Conservation (phyloP, 805 yeast genomes). For the Scheffersomyces stipitis region DNA sequence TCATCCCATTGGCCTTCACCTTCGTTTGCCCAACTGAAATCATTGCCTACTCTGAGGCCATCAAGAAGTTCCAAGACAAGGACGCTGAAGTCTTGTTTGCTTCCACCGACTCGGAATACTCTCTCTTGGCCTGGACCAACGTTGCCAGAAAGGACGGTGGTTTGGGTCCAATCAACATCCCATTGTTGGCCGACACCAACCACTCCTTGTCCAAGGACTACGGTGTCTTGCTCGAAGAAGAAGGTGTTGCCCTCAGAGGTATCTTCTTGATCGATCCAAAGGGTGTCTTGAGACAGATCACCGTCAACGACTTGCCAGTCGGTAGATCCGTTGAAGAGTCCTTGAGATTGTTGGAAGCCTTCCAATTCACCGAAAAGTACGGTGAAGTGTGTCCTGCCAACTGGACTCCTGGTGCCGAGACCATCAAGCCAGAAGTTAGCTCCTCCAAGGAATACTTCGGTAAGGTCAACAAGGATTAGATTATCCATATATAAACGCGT, state of each 20-base stretch:
- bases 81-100: slow-evolving; percentile 91
- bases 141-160: slow-evolving; percentile 97
- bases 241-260: slow-evolving; percentile 97
- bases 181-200: slow-evolving; percentile 95
- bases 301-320: slow-evolving; percentile 98
- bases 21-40: slow-evolving; percentile 99
- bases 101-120: slow-evolving; percentile 97
- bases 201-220: slow-evolving; percentile 92
- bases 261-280: slow-evolving; percentile 96
- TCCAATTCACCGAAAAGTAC: slow-evolving; percentile 98
- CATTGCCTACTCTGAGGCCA: slow-evolving; percentile 97
- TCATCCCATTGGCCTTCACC: slow-evolving; percentile 98
- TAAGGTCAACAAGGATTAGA: slow-evolving; percentile 54
- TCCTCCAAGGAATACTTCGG: slow-evolving; percentile 86
- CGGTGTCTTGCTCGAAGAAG: slow-evolving; percentile 97
- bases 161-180: slow-evolving; percentile 91
- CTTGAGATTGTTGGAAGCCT: slow-evolving; percentile 95
- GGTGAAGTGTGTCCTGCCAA: slow-evolving; percentile 99
- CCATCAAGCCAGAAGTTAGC: slow-evolving; percentile 86
- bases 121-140: slow-evolving; percentile 97
- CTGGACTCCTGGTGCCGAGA: slow-evolving; percentile 90
- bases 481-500: too few species aligned
- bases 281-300: slow-evolving; percentile 92
- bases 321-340: slow-evolving; percentile 99
- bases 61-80: slow-evolving; percentile 81